Evolutionary conservation across 106 monocot genomes (phyloP).

Genomic region (Gastrodia elata): DNA sequence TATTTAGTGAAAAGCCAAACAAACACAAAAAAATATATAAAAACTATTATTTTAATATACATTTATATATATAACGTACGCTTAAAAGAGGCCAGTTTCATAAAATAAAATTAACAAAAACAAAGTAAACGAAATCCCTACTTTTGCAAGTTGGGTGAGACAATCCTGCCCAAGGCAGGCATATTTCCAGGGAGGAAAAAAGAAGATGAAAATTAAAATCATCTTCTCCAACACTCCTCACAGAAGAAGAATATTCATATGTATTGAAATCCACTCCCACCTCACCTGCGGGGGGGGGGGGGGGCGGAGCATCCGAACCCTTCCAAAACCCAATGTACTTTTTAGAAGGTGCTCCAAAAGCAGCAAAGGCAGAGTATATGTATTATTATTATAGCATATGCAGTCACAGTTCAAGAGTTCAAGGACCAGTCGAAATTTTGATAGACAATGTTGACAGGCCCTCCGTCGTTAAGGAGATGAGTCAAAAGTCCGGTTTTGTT

Average conservation of each 20-base stretch:
- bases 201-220: background rate
- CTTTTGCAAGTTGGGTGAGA: background rate
- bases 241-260: background rate
- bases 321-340: background rate
- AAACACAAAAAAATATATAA: no score
- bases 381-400: background rate
- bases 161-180: no score
- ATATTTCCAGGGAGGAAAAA: slow-evolving; percentile 1
- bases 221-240: background rate
- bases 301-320: background rate
- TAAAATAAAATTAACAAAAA: no score
- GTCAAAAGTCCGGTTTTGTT: slow-evolving; percentile 71
- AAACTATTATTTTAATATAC: no score
- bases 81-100: background rate
- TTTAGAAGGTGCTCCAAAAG: background rate
- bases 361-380: no score
- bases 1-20: no score
- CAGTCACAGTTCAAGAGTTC: slow-evolving; percentile 24
- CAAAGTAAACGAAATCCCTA: background rate
- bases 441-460: slow-evolving; percentile 52
- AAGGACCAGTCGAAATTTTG: slow-evolving; percentile 74
- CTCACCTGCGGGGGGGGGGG: no score
- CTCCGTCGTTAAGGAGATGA: slow-evolving; percentile 76
- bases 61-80: no score
- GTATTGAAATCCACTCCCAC: background rate